Percentiles rank a stretch among this genome's conserved stretches.
Conservation (phyloP, 106 monocot genomes). For the Iris macrosiphon region DNA sequence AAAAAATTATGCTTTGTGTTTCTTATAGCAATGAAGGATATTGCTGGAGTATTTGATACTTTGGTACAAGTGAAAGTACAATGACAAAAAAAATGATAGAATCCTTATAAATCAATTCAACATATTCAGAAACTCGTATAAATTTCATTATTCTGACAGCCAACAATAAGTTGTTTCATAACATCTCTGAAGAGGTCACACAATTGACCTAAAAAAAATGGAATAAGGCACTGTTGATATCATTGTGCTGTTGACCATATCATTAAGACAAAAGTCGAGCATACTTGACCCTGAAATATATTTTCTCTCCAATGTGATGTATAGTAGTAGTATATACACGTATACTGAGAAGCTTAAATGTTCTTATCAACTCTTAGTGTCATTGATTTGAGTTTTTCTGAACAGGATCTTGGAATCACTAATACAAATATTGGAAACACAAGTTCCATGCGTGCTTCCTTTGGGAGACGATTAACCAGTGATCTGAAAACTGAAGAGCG, state of each 20-base stretch:
- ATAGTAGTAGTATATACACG: background rate
- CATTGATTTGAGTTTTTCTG: constrained; percentile 20
- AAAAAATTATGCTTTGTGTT: background rate
- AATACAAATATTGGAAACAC: constrained; percentile 12
- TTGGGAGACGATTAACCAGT: constrained; percentile 17
- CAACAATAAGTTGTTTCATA: too few relatives aligned
- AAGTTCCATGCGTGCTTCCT: constrained; percentile 12
- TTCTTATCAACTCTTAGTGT: background rate
- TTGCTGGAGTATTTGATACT: too few relatives aligned
- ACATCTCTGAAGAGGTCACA: background rate
- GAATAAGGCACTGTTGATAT: background rate
- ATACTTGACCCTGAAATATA: background rate
- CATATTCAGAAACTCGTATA: too few relatives aligned
- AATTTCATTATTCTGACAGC: too few relatives aligned
- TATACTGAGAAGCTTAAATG: constrained; percentile 1
- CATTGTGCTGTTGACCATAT: too few relatives aligned
- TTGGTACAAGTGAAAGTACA: too few relatives aligned
- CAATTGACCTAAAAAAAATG: background rate
- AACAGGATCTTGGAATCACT: constrained; percentile 38
- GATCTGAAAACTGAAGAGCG: constrained; percentile 61
- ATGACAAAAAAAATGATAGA: too few relatives aligned
- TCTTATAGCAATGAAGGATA: background rate
- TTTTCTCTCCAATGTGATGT: background rate
- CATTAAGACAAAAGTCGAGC: background rate
- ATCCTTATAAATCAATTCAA: too few relatives aligned